phyloP scores from a whole-genome alignment of 768 basidiomycete species.

The Cystofilobasidium ferigula region DNA sequence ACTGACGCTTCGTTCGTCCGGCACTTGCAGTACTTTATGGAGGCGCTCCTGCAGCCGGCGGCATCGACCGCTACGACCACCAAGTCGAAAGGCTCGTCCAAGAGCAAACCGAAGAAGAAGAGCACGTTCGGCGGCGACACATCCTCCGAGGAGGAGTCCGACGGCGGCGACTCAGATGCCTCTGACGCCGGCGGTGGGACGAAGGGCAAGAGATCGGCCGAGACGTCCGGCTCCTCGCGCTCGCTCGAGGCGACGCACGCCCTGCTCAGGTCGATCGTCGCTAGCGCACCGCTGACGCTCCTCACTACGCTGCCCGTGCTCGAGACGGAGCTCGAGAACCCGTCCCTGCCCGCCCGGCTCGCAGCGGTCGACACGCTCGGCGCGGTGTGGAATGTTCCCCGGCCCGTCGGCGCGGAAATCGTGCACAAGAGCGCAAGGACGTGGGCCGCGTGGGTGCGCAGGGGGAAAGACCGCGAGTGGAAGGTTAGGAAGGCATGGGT shows the following conservation, averaged over 20 bases:
- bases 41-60: slow-evolving; percentile 55
- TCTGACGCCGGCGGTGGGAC: background rate
- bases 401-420: slow-evolving; percentile 31
- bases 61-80: slow-evolving; percentile 5
- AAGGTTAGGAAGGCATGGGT: slow-evolving; percentile 67
- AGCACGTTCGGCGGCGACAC: background rate
- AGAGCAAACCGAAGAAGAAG: background rate
- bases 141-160: background rate
- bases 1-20: too few species aligned
- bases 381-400: slow-evolving; percentile 62
- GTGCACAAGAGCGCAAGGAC: slow-evolving; percentile 57
- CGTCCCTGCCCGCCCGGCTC: slow-evolving; percentile 46
- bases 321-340: slow-evolving; percentile 21
- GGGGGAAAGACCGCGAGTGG: slow-evolving; percentile 64
- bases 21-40: slow-evolving; percentile 88
- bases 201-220: background rate
- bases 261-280: slow-evolving; percentile 14
- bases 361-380: slow-evolving; percentile 81
- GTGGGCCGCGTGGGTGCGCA: slow-evolving; percentile 71
- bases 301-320: slow-evolving; percentile 22
- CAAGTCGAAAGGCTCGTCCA: background rate
- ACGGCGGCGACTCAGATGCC: background rate
- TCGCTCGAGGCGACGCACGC: slow-evolving; percentile 27
- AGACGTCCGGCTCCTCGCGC: too few species aligned
- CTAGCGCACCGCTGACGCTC: slow-evolving; percentile 8